Conservation (phyloP, 2,329 filamentous ascomycete species). For the Penicillium capsulatum region DNA sequence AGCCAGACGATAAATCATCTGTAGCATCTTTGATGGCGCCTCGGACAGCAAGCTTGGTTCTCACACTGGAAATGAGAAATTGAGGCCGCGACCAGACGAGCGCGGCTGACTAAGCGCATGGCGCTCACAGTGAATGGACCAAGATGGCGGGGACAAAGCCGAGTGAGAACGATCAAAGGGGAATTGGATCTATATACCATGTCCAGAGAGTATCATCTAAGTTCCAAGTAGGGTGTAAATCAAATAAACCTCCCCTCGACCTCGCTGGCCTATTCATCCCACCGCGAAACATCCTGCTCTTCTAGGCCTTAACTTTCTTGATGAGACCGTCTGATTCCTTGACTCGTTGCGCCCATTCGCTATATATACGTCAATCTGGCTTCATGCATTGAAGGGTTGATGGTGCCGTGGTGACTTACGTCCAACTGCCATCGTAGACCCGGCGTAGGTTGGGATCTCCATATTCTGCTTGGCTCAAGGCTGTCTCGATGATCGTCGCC, state of each 20-base stretch:
- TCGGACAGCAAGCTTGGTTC: no score
- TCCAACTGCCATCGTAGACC: constrained; percentile 97
- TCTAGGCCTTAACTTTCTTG: constrained; percentile 28
- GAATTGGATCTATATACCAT: no score
- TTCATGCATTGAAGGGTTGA: neutral
- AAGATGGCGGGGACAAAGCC: no score
- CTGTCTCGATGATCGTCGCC: constrained; percentile 84
- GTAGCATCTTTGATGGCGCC: constrained; percentile 32
- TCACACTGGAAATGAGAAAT: constrained; percentile 2
- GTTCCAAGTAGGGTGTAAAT: neutral
- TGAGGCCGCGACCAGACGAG: constrained; percentile 1
- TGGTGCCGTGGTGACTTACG: constrained; percentile 57
- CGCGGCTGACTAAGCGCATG: constrained; percentile 14
- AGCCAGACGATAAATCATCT: constrained; percentile 24
- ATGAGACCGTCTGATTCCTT: constrained; percentile 46
- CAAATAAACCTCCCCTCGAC: neutral
- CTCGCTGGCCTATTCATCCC: neutral
- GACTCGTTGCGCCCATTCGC: constrained; percentile 51
- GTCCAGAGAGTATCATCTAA: constrained; percentile 1
- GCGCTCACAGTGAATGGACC: no score
- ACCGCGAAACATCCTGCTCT: neutral
- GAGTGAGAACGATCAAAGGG: neutral
- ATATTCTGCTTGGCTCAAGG: constrained; percentile 72
- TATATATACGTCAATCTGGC: constrained; percentile 14
- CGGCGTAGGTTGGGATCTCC: constrained; percentile 63